Percentiles rank a stretch among this genome's conserved stretches.
Conservation (phyloP, 2,329 filamentous ascomycete species). For the Endocalyx cinctus region DNA sequence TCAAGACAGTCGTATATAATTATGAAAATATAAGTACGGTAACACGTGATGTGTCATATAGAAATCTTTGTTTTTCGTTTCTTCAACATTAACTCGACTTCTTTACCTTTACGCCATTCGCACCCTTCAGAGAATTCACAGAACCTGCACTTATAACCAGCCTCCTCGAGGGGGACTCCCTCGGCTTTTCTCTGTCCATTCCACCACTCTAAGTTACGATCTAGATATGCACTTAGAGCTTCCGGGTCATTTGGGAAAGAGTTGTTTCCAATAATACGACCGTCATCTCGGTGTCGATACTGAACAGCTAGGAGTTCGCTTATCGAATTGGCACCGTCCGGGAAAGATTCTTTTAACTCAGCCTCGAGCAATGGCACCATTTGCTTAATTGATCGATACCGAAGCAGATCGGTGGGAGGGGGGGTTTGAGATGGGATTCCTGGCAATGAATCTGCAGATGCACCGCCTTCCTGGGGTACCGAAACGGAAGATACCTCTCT, state of each 20-base stretch:
- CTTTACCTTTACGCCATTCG: conserved; percentile 68
- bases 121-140: conserved; percentile 82
- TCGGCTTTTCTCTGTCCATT: conserved; percentile 65
- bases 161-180: conserved; percentile 78
- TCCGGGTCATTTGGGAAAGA: conserved; percentile 63
- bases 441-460: conserved; percentile 2
- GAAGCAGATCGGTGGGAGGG: conserved; percentile 33
- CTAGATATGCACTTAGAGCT: conserved; percentile 61
- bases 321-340: conserved; percentile 42
- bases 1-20: too few species aligned
- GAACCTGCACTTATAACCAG: conserved; percentile 78
- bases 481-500: conserved; percentile 15
- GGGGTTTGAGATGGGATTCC: conserved; percentile 7
- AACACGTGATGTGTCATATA: conserved; percentile 1
- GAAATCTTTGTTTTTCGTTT: conserved; percentile 7
- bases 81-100: conserved; percentile 45
- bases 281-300: conserved; percentile 49
- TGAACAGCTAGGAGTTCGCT: conserved; percentile 49
- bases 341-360: conserved; percentile 50
- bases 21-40: too few species aligned
- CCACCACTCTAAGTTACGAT: conserved; percentile 81
- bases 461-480: conserved; percentile 34
- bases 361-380: conserved; percentile 40
- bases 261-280: conserved; percentile 48
- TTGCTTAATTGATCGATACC: conserved; percentile 44